phyloP scores from a whole-genome alignment of 2,329 filamentous ascomycete genomes.

The Pseudonectria buxi region DNA sequence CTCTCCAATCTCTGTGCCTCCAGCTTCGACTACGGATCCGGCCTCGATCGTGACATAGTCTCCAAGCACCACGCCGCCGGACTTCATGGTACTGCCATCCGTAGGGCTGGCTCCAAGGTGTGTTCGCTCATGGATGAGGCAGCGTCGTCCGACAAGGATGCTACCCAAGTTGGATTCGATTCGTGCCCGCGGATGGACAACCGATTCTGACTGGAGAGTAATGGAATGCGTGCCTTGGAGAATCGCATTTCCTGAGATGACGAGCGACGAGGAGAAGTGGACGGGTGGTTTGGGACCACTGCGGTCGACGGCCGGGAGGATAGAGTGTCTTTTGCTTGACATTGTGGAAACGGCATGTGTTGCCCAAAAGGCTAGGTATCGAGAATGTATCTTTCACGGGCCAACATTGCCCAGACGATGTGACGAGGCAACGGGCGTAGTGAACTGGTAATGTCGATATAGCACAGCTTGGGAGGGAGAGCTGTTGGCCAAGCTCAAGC shows the following conservation, averaged over 20 bases:
- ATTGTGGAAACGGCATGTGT: conserved; percentile 14
- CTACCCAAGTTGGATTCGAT: conserved; percentile 74
- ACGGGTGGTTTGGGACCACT: conserved; percentile 55
- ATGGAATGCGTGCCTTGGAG: conserved; percentile 70
- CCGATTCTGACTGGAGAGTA: conserved; percentile 66
- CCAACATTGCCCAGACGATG: conserved; percentile 8
- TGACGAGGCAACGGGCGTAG: no score
- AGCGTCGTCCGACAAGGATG: conserved; percentile 73
- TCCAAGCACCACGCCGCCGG: conserved; percentile 48
- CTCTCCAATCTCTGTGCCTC: conserved; percentile 55
- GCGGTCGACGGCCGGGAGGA: conserved; percentile 45
- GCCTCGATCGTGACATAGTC: conserved; percentile 59
- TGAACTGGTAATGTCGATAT: no score
- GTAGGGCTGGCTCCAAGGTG: conserved; percentile 42
- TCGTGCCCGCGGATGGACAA: conserved; percentile 80
- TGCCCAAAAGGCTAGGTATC: conserved; percentile 6
- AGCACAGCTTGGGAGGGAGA: not conserved
- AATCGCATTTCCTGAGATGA: conserved; percentile 56
- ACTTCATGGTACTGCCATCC: conserved; percentile 16
- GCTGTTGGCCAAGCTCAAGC: conserved; percentile 1
- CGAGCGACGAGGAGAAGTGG: conserved; percentile 52
- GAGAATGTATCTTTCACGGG: not conserved
- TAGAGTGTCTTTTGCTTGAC: conserved; percentile 49
- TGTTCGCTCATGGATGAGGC: conserved; percentile 69
- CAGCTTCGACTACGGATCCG: conserved; percentile 53